Evolutionary conservation across 805 yeast genomes (phyloP).

Genomic region (Metschnikowia anglica): DNA sequence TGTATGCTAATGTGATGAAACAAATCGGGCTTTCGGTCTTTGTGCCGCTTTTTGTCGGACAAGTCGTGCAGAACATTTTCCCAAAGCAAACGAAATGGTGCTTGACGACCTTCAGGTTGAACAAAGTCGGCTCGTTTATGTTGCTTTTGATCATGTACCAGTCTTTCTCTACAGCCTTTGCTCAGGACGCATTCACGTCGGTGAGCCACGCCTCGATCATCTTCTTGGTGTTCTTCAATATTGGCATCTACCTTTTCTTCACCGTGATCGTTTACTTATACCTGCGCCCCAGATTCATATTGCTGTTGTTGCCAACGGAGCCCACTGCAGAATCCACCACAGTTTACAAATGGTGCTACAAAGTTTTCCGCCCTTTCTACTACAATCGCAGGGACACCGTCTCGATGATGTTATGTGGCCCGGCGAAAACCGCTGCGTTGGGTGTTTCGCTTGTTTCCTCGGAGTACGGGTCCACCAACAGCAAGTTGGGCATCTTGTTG

Average conservation of each 20-base stretch:
- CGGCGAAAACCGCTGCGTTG: conserved; percentile 90
- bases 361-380: conserved; percentile 60
- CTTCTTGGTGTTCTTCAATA: conserved; percentile 77
- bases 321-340: conserved; percentile 50
- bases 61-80: conserved; percentile 66
- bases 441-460: conserved; percentile 84
- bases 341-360: conserved; percentile 46
- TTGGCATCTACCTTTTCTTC: conserved; percentile 76
- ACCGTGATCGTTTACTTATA: conserved; percentile 58
- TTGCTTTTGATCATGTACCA: conserved; percentile 73
- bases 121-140: conserved; percentile 78
- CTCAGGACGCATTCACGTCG: conserved; percentile 71
- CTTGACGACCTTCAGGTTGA: conserved; percentile 54
- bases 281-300: conserved; percentile 60
- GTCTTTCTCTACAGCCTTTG: conserved; percentile 84
- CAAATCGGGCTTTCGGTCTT: conserved; percentile 83
- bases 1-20: conserved; percentile 79
- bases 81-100: conserved; percentile 66
- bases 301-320: conserved; percentile 39
- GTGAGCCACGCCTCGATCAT: conserved; percentile 69
- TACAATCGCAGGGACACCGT: conserved; percentile 72
- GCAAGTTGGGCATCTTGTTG: conserved; percentile 64
- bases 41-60: conserved; percentile 87
- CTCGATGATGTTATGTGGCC: conserved; percentile 81
- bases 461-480: conserved; percentile 66